Evolutionary conservation across 148 eudicot species (phyloP), one percentile per base, ranked within the genome.

Genomic region (Dianthus caryophyllus): DNA sequence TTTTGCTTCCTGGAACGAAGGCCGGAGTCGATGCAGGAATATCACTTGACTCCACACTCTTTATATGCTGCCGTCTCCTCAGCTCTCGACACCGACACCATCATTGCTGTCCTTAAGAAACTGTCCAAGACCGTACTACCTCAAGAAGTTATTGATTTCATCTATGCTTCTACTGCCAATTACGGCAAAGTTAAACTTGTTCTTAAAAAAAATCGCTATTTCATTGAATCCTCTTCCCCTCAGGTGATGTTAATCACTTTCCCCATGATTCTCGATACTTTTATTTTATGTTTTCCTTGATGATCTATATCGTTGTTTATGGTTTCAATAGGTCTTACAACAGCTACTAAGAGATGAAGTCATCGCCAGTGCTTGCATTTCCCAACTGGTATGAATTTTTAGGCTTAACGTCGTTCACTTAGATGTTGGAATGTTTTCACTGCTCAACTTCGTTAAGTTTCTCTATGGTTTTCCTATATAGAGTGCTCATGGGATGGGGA

Each of bases 161-260:
- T 94, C 39, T 82, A 94, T 73, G 90, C 69, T 44, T 88, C 99
- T 13, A 94, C 96, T 54, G 93, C 99, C 41, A 94, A 94, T 75
- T 94, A 90, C 71, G 99, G 99, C 20, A 90, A 94, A 88, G 99
- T 94, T 63, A 94, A 90, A 86, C 90, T 90, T 57, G 97, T 94
- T 36, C 88, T 94, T 11, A 94, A 94, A 87, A 94, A 94, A 82
- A 94, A 94, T 64, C 87, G 91, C 16, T 94, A 94, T 73, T 82
- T 90, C 22, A 83, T 94, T 20, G 99, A 94, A 77, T 94, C 99
- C 41, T 93, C 97, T 61, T 94, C 81, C 69, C 96, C 90, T 8
- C 97, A 94, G 96, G 97, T 81, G 80, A 80, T 81, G n/a, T n/a
- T n/a, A n/a, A n/a, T n/a, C n/a, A n/a, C 30, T 55, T 14, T 33